These are phyloP conservation scores for Parachaetomium inaequale DNA, from an alignment of 495 filamentous ascomycete genomes.

Conservation along the genomic window DNA sequence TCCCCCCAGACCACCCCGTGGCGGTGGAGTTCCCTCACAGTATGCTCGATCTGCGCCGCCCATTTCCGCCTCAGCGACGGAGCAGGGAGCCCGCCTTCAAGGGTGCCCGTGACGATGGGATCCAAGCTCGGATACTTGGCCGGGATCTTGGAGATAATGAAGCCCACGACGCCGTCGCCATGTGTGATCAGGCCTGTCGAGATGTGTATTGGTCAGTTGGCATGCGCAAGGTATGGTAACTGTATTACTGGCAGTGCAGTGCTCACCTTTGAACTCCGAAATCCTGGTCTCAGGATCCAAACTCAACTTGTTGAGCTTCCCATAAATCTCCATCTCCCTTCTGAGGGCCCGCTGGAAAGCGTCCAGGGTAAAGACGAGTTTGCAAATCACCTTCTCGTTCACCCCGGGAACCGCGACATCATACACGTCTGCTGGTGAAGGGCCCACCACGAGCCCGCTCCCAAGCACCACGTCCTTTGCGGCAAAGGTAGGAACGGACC, in stretches of 20 bases:
- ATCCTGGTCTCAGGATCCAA: not conserved
- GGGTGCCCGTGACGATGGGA: not conserved
- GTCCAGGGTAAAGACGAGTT: too few species aligned
- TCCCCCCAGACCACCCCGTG: conserved; percentile 17
- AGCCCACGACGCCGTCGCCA: not conserved
- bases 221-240: too few species aligned
- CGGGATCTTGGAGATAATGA: not conserved
- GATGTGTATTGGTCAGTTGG: not conserved
- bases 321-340: not conserved
- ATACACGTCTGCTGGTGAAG: too few species aligned
- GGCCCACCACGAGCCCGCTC: too few species aligned
- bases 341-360: not conserved
- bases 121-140: not conserved
- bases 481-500: not conserved
- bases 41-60: not conserved
- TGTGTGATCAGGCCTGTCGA: not conserved
- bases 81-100: not conserved
- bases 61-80: not conserved
- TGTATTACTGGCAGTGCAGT: not conserved
- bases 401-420: too few species aligned
- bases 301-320: not conserved
- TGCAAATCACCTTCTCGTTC: too few species aligned
- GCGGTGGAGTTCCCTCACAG: not conserved
- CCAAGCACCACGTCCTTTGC: not conserved
- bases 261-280: not conserved